Conservation (phyloP, 345 rosid genomes). For the Euclidium syriacum region DNA sequence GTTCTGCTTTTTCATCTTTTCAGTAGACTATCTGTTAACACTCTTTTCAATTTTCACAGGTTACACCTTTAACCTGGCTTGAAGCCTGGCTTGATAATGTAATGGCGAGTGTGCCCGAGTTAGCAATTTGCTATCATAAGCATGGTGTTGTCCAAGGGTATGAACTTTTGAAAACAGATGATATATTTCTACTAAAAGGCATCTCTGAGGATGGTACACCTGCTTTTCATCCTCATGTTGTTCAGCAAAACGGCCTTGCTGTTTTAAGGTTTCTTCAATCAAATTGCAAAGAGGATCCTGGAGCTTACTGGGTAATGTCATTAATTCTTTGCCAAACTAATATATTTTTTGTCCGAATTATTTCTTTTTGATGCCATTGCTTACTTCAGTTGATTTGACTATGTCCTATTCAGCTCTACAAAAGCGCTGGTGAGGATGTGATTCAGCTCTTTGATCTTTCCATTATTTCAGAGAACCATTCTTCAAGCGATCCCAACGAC, state of each 20-base stretch:
- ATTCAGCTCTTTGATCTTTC: conserved; percentile 94
- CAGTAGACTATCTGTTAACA: neutral
- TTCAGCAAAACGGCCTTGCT: conserved; percentile 91
- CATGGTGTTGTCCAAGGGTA: conserved; percentile 93
- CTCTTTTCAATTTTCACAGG: conserved; percentile 34
- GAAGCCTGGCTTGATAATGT: conserved; percentile 99
- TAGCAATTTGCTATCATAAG: conserved; percentile 93
- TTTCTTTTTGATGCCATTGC: neutral
- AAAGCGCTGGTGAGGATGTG: conserved; percentile 88
- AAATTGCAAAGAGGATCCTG: conserved; percentile 97
- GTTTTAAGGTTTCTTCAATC: conserved; percentile 90
- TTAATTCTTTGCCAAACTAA: neutral
- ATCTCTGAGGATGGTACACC: conserved; percentile 91
- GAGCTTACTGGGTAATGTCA: conserved; percentile 80
- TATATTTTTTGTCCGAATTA: neutral
- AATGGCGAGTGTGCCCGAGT: conserved; percentile 97
- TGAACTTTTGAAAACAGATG: conserved; percentile 94
- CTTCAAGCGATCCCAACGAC: conserved; percentile 49
- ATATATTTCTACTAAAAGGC: conserved; percentile 80
- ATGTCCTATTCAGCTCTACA: conserved; percentile 60
- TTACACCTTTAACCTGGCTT: conserved; percentile 91
- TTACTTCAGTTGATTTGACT: conserved; percentile 1
- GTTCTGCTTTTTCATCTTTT: conserved; percentile 3
- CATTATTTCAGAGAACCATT: conserved; percentile 62
- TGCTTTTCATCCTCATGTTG: conserved; percentile 92